Evolutionary conservation across 305 asterid species (phyloP), one percentile per base, ranked within the genome.

Genomic region (Withania somnifera): DNA sequence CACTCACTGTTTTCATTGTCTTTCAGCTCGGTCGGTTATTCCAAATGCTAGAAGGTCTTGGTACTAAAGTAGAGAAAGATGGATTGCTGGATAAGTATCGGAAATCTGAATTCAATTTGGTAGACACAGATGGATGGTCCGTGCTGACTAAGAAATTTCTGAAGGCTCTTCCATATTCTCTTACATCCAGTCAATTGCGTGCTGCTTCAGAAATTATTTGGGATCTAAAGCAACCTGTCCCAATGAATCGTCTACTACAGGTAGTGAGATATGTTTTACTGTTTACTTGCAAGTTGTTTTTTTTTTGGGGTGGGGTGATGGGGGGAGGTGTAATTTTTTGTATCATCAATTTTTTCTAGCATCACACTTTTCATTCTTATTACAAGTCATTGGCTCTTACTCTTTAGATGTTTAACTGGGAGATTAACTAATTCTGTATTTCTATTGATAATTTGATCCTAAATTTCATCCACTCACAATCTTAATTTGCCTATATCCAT

Each of bases 221-320:
- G 97, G 98, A 95, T 89, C 89, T 95, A 69, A 94, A 91, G 87
- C 93, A 92, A 84, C 97, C 93, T 30, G 96, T 95, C 57, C 98
- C 99, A 28, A 95, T 95, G 99, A 94, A 94, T 85, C 93, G 98
- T 79, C 90, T 95, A 56, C 84, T 95, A 82, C 99, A 95, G 99
- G 99, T 93, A 63, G 87, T 85, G 87, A 51, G 42, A 26, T 26
- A 26, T 75, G n/a, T n/a, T 50, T 50, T 17, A 71, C 6, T 75
- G 26, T 50, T 75, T 75, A 15, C 28, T 73, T 45, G 58, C 79
- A 73, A 45, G 15, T 45, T 71, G 58, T 67, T 24, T 24, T 73
- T n/a, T n/a, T n/a, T n/a, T n/a, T n/a, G n/a, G n/a, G n/a, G n/a
- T 24, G 40, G 40, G 79, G 42, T 3, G 79, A 40, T 3, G 14